phyloP scores from a whole-genome alignment of 176 grass and related monocot genomes.

The Dendrocalamus sinicus region DNA sequence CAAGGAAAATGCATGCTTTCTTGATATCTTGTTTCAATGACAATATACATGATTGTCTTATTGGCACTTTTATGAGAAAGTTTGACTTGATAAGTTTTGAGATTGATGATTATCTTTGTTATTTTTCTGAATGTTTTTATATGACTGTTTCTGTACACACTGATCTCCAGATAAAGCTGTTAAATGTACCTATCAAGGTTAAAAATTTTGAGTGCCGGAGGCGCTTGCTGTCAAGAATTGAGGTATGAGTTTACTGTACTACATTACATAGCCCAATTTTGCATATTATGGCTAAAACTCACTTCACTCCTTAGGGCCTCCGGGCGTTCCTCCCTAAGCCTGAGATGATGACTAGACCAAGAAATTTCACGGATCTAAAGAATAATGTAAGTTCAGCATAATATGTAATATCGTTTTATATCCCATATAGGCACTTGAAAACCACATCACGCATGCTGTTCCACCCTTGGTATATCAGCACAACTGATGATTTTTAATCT shows the following conservation, averaged over 20 bases:
- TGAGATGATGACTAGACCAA: slow-evolving; percentile 76
- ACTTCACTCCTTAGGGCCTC: slow-evolving; percentile 61
- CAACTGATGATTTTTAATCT: background rate
- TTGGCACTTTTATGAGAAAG: background rate
- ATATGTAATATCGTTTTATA: background rate
- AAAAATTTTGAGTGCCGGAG: slow-evolving; percentile 78
- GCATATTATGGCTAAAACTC: slow-evolving; percentile 1
- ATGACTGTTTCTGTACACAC: slow-evolving; percentile 30
- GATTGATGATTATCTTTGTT: background rate
- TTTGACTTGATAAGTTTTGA: background rate
- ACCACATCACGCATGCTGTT: background rate
- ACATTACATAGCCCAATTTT: slow-evolving; percentile 16
- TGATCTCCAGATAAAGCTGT: slow-evolving; percentile 71
- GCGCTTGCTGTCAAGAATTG: slow-evolving; percentile 86
- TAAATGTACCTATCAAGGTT: slow-evolving; percentile 79
- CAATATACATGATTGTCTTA: background rate
- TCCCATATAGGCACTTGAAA: slow-evolving; percentile 2
- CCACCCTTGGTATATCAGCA: background rate
- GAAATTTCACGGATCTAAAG: slow-evolving; percentile 80
- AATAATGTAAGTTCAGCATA: slow-evolving; percentile 65
- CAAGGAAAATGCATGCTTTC: background rate
- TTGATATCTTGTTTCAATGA: background rate
- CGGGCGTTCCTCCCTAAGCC: slow-evolving; percentile 90
- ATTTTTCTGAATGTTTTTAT: background rate
- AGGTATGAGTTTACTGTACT: slow-evolving; percentile 52